Base-by-base conservation (phyloP, 106 monocot species). In the Phalaenopsis equestris region DNA sequence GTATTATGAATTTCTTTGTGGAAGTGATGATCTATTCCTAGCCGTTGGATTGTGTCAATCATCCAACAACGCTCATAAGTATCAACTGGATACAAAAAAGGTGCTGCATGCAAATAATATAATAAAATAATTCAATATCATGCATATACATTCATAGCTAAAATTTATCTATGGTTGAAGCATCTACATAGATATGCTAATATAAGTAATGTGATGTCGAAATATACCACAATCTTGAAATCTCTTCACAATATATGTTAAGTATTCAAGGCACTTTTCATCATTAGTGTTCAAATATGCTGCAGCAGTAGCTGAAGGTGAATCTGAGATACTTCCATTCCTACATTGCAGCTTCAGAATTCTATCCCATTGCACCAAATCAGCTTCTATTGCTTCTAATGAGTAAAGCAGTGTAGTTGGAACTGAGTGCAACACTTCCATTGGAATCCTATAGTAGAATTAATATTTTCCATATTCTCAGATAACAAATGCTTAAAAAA, bases 21-120 rank as follows among this genome's bases (percentile, higher is more conserved):
- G 41, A 85, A 85, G 72, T 81, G 72, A 30, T 78, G 84, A 67
- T 84, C 80, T 74, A 84, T 84, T 72, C 84, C 84, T 56, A 84
- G 52, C 49, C 84, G 73, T 48, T 84, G 17, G 37, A 84, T 81
- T 17, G 84, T 80, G 68, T 85, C 85, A 12, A 85, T 56, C 52
- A 77, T 77, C 85, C 81, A 85, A n/a, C 68, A 77, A 12, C 85
- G 85, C 85, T 85, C 85, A 15, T 68, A 56, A n/a, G 73, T 77
- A 16, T 85, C 85, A 10, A 82, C 61, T 70, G 85, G 85, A 74
- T 82, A 85, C 12, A 78, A 73, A 38, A 55, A 81, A 7, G 81
- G 81, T 43, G 78, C 85, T 85, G 81, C 64, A 65, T 2, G 3
- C 3, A n/a, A 61, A 65, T 65, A 9, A 65, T 65, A 24, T 21